phyloP scores from a whole-genome alignment of 371 early-diverging fungal species.

The Chytridium lagenaria region DNA sequence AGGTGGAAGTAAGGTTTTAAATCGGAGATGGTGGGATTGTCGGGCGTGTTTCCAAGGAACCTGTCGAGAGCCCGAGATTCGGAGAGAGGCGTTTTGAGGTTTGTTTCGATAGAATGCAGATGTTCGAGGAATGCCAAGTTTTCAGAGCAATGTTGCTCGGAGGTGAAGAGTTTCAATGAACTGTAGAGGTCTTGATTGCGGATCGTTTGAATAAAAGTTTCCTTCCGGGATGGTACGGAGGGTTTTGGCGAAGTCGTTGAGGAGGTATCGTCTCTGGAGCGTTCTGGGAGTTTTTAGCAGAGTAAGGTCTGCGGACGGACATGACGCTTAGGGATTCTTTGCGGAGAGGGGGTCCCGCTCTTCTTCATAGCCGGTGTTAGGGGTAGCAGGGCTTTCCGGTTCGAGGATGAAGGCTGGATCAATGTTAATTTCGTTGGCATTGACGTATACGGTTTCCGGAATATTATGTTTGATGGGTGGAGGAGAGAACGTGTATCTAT shows the following conservation, averaged over 20 bases:
- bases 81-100: neutral
- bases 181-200: neutral
- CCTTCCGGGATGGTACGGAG: neutral
- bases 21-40: too few species aligned
- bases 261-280: neutral
- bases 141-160: conserved; percentile 16
- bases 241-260: neutral
- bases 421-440: neutral
- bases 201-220: neutral
- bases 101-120: neutral
- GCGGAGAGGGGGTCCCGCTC: conserved; percentile 11
- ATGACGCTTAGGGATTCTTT: neutral
- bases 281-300: neutral
- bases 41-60: neutral
- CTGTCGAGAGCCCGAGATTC: neutral
- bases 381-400: neutral
- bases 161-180: neutral
- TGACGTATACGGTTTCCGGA: neutral
- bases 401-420: neutral
- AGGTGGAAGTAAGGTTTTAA: neutral
- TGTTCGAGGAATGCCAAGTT: conserved; percentile 8
- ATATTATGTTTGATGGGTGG: neutral
- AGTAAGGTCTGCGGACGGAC: neutral
- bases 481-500: neutral
- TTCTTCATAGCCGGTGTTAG: neutral